phyloP scores from a whole-genome alignment of 352 stramenopile genomes.

The Pythium coloratum region DNA sequence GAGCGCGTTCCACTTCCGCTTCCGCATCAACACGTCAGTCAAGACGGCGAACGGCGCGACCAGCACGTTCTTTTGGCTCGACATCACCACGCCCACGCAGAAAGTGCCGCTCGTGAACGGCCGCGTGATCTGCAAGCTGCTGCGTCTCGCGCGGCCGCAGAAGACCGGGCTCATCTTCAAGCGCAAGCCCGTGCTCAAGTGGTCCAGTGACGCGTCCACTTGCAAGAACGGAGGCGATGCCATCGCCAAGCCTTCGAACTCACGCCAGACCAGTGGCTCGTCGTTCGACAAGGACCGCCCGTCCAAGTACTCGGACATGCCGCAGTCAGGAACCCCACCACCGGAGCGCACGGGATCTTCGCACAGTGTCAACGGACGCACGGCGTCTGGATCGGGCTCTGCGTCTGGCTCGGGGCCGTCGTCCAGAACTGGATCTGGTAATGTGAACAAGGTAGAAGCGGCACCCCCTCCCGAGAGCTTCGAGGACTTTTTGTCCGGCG shows the following conservation, averaged over 20 bases:
- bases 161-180: conserved; percentile 68
- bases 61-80: conserved; percentile 81
- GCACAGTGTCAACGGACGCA: conserved; percentile 8
- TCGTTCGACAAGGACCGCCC: conserved; percentile 54
- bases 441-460: conserved; percentile 27
- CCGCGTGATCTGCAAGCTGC: conserved; percentile 81
- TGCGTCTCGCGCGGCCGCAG: conserved; percentile 61
- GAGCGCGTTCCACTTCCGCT: conserved; percentile 78
- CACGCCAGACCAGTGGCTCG: conserved; percentile 26
- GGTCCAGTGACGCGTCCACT: conserved; percentile 31
- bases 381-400: conserved; percentile 10
- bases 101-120: conserved; percentile 77
- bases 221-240: conserved; percentile 8
- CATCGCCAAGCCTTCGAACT: conserved; percentile 23
- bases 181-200: conserved; percentile 73
- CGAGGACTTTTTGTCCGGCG: conserved; percentile 76
- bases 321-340: conserved; percentile 18
- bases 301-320: conserved; percentile 65
- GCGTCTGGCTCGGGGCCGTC: conserved; percentile 23
- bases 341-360: conserved; percentile 9
- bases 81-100: conserved; percentile 51
- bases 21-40: conserved; percentile 63
- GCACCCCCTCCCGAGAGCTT: conserved; percentile 42
- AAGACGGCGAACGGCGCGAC: conserved; percentile 36
- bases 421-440: conserved; percentile 42